These are phyloP conservation scores for Nicotiana noctiflora DNA, from an alignment of 257 asterid species.

Conservation along the genomic window DNA sequence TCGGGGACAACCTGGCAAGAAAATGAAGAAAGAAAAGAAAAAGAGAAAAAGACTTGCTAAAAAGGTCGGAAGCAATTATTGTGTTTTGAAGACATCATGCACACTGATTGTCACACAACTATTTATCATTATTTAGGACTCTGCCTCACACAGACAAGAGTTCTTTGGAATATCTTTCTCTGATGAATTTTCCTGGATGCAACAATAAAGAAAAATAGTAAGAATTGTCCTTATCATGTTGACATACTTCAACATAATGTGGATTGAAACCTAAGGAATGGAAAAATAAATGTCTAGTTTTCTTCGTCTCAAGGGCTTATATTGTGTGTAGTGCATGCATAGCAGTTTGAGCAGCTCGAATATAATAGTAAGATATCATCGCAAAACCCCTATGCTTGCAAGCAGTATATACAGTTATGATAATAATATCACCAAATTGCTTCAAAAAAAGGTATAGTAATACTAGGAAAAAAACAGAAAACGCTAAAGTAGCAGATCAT, in stretches of 20 bases:
- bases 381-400: slow-evolving; percentile 22
- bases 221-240: slow-evolving; percentile 6
- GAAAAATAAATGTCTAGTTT: slow-evolving; percentile 77
- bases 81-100: too few relatives aligned
- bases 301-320: slow-evolving; percentile 64
- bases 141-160: slow-evolving; percentile 39
- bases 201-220: slow-evolving; percentile 1
- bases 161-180: slow-evolving; percentile 94
- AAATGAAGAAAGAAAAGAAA: too few relatives aligned
- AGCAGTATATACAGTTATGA: slow-evolving; percentile 13
- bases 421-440: slow-evolving; percentile 21
- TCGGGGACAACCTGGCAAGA: too few relatives aligned
- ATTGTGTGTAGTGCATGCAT: slow-evolving; percentile 34
- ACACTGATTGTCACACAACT: too few relatives aligned
- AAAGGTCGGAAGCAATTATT: too few relatives aligned
- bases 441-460: neutral
- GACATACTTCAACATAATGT: too few relatives aligned
- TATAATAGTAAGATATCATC: slow-evolving; percentile 23
- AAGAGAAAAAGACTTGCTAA: too few relatives aligned
- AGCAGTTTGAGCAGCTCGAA: slow-evolving; percentile 23
- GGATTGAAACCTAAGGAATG: slow-evolving; percentile 35
- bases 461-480: neutral
- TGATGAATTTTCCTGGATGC: slow-evolving; percentile 81
- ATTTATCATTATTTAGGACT: too few relatives aligned
- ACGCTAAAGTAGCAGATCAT: neutral